Evolutionary conservation across 2,329 filamentous ascomycete species (phyloP).

Genomic region (Penicillium olsonii): DNA sequence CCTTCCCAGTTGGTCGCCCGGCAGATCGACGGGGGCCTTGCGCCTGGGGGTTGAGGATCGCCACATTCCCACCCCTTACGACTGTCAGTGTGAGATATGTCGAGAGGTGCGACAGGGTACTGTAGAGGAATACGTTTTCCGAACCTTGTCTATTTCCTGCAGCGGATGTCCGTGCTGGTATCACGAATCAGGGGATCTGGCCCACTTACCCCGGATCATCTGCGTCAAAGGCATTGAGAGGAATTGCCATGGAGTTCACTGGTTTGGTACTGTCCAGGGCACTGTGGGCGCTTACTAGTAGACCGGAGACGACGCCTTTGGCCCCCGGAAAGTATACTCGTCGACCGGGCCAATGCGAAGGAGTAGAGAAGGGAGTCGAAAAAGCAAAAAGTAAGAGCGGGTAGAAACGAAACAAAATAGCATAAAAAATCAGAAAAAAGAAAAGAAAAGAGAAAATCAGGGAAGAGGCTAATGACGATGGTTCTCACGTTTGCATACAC

Average conservation of each 20-base stretch:
- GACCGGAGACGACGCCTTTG: neutral
- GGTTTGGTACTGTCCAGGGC: too few species aligned
- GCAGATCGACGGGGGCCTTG: conserved; percentile 19
- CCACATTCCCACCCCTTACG: conserved; percentile 22
- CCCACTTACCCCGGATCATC: conserved; percentile 32
- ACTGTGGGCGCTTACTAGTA: too few species aligned
- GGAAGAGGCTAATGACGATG: too few species aligned
- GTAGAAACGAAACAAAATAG: too few species aligned
- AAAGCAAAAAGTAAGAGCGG: too few species aligned
- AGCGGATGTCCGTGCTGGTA: conserved; percentile 31
- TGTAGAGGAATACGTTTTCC: conserved; percentile 8
- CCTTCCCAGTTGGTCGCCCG: conserved; percentile 22
- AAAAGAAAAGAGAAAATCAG: too few species aligned
- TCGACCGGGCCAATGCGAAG: neutral
- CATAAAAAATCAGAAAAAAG: too few species aligned
- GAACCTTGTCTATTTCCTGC: conserved; percentile 27
- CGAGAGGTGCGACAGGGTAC: neutral
- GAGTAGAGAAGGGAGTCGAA: neutral
- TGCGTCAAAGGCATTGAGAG: conserved; percentile 13
- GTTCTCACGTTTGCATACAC: too few species aligned
- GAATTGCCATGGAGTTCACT: too few species aligned
- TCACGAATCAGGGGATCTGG: conserved; percentile 22
- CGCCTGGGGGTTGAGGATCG: conserved; percentile 16
- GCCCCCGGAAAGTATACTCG: neutral
- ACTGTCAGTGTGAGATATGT: conserved; percentile 2